Conservation (phyloP, 2,329 filamentous ascomycete genomes). For the Trichoderma sp. region DNA sequence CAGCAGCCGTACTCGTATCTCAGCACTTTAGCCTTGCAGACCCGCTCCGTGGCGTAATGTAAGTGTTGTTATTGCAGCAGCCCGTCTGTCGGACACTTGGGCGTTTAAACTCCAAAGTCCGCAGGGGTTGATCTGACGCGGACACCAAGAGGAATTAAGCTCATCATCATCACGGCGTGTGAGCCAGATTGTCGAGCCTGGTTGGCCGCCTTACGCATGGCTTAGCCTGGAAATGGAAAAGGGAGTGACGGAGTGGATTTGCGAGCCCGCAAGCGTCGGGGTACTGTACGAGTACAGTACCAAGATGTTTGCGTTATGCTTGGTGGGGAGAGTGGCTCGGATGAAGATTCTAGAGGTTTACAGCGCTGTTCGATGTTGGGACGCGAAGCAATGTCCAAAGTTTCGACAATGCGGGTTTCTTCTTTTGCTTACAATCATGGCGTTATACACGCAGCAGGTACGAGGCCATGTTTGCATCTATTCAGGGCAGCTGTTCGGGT, state of each 20-base stretch:
- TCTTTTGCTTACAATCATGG: not conserved
- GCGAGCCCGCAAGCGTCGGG: not conserved
- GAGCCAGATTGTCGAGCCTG: conserved; percentile 22
- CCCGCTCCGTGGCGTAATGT: conserved; percentile 7
- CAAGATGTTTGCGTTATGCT: not conserved
- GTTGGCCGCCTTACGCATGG: conserved; percentile 13
- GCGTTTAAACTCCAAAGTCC: conserved; percentile 19
- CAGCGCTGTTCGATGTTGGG: not conserved
- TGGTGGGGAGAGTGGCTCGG: not conserved
- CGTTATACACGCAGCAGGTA: not conserved
- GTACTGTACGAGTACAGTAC: no score
- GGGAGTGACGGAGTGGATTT: conserved; percentile 8
- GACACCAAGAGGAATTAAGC: conserved; percentile 12
- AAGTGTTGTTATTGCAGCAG: conserved; percentile 3
- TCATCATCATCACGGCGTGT: conserved; percentile 7
- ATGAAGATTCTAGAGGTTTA: not conserved
- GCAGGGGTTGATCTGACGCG: not conserved
- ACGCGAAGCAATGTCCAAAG: not conserved
- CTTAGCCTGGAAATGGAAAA: not conserved
- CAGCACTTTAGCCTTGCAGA: not conserved
- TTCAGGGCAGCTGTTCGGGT: conserved; percentile 11
- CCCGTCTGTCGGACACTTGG: conserved; percentile 6
- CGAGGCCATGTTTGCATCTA: conserved; percentile 3
- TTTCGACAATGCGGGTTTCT: not conserved
- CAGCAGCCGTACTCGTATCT: no score